phyloP scores from a whole-genome alignment of 2,329 filamentous ascomycete species.

The Xylariomycetidae sp. region DNA sequence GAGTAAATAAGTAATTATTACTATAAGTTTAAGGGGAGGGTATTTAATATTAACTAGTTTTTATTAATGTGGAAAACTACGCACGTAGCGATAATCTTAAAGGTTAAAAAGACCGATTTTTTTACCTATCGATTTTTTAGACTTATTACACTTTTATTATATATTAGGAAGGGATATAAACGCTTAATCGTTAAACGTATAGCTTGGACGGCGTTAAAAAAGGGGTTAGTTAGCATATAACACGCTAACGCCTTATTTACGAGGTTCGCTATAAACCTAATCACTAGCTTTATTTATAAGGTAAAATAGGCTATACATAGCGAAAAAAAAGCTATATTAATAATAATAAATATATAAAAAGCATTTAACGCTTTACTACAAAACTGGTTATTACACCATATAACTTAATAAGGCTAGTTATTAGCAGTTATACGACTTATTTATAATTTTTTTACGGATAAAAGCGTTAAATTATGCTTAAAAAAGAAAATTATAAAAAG shows the following conservation, averaged over 20 bases:
- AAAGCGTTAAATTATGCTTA: background rate
- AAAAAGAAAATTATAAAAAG: no score
- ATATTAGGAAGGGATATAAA: constrained; percentile 1
- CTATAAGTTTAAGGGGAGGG: background rate
- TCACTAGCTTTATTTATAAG: background rate
- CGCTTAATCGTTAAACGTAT: background rate
- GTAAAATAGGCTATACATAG: background rate
- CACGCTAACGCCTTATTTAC: background rate
- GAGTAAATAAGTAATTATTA: background rate
- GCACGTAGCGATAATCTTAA: background rate
- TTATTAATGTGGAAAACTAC: background rate
- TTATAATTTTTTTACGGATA: background rate
- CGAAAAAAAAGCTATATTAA: background rate
- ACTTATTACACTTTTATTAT: background rate
- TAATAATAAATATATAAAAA: background rate
- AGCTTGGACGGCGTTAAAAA: background rate
- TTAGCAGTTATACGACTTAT: background rate
- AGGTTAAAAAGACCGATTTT: background rate
- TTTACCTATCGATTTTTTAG: background rate
- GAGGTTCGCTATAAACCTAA: background rate
- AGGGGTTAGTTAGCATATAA: background rate
- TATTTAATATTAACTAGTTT: background rate
- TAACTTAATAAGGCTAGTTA: constrained; percentile 1
- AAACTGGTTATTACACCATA: background rate
- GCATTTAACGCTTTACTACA: constrained; percentile 1